A percentile compares a stretch with the other conserved stretches of the same genome.
These are phyloP conservation scores for Penicillium nordicum DNA, from an alignment of 2,329 filamentous ascomycete genomes.

Conservation along the genomic window DNA sequence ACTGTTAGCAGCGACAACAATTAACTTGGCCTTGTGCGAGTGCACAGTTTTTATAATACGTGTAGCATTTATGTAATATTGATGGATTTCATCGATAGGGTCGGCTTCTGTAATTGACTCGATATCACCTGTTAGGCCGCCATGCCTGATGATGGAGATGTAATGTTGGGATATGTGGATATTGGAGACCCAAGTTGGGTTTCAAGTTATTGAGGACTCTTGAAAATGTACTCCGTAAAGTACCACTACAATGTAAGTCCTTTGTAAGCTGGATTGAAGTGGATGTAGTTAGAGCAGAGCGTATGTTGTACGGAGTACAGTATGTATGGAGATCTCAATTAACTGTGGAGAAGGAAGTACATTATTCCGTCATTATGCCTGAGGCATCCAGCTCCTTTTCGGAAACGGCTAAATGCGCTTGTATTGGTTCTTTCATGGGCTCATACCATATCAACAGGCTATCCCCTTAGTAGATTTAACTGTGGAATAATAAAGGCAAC, in stretches of 20 bases:
- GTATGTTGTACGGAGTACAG: not conserved
- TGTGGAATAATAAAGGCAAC: not conserved
- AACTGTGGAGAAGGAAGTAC: constrained; percentile 6
- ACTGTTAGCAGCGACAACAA: constrained; percentile 76
- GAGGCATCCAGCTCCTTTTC: constrained; percentile 1
- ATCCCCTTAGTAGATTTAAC: not conserved
- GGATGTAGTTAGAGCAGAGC: too few species aligned
- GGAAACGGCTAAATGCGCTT: not conserved
- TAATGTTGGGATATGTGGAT: not conserved
- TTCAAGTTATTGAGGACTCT: not conserved
- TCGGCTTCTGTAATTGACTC: not conserved
- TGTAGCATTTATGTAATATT: constrained; percentile 37
- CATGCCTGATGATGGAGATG: constrained; percentile 63
- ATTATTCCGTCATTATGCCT: not conserved
- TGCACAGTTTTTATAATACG: not conserved
- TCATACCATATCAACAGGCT: not conserved
- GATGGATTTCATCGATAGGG: not conserved
- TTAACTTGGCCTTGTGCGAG: not conserved
- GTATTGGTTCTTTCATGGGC: not conserved
- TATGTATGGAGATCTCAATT: not conserved
- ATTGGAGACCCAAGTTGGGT: not conserved
- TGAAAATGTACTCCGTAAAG: too few species aligned
- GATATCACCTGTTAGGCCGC: constrained; percentile 83
- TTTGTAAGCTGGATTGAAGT: too few species aligned
- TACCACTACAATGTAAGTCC: too few species aligned